phyloP scores from a whole-genome alignment of 2,329 filamentous ascomycete genomes.

The Paecilomyces variotii region DNA sequence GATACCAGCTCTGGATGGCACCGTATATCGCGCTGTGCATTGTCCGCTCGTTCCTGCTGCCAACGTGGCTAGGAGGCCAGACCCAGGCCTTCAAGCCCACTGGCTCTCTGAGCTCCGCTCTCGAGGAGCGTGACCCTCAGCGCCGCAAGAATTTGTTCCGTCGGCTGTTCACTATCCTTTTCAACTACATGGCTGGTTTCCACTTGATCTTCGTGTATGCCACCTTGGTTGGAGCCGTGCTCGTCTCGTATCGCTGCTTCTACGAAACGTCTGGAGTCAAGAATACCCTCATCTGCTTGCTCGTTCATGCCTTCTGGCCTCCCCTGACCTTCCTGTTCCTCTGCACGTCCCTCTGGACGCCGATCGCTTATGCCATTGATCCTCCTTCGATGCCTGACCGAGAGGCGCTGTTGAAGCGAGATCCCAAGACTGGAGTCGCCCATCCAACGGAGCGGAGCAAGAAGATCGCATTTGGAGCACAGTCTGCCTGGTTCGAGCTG shows the following conservation, averaged over 20 bases:
- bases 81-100: slow-evolving; percentile 54
- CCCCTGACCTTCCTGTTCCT: slow-evolving; percentile 51
- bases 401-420: slow-evolving; percentile 48
- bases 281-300: slow-evolving; percentile 43
- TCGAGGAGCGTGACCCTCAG: slow-evolving; percentile 50
- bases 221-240: slow-evolving; percentile 43
- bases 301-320: slow-evolving; percentile 57
- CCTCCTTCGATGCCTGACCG: slow-evolving; percentile 52
- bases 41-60: slow-evolving; percentile 50
- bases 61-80: slow-evolving; percentile 53
- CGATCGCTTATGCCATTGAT: slow-evolving; percentile 53
- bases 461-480: slow-evolving; percentile 48
- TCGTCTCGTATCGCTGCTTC: slow-evolving; percentile 47
- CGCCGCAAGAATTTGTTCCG: slow-evolving; percentile 37
- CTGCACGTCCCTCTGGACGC: slow-evolving; percentile 50
- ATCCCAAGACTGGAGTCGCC: slow-evolving; percentile 44
- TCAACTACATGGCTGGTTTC: slow-evolving; percentile 50
- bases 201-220: slow-evolving; percentile 50
- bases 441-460: slow-evolving; percentile 41
- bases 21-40: slow-evolving; percentile 54
- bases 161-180: slow-evolving; percentile 47
- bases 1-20: slow-evolving; percentile 56
- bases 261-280: slow-evolving; percentile 28
- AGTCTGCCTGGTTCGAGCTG: slow-evolving; percentile 50
- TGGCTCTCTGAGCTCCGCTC: slow-evolving; percentile 47